Percentiles rank a stretch among this genome's conserved stretches.
These are phyloP conservation scores for Macrophomina tecta DNA, from an alignment of 2,329 filamentous ascomycete genomes.

Conservation along the genomic window DNA sequence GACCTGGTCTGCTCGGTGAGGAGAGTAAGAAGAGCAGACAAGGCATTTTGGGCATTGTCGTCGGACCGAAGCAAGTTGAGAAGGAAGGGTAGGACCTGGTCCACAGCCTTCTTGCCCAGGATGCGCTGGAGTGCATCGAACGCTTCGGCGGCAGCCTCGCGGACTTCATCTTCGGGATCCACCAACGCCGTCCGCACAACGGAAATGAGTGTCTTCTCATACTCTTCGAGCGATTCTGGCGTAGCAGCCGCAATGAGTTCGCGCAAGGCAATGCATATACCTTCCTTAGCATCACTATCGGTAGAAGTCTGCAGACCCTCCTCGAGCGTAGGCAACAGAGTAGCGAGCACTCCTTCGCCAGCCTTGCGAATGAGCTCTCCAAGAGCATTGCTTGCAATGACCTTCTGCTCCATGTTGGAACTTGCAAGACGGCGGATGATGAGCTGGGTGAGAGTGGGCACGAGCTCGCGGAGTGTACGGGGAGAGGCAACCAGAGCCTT, in stretches of 20 bases:
- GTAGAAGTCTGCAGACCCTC: conserved; percentile 83
- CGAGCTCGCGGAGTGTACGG: conserved; percentile 89
- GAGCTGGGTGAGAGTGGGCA: conserved; percentile 91
- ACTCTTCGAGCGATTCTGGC: conserved; percentile 86
- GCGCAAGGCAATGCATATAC: conserved; percentile 93
- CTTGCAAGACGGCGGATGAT: conserved; percentile 93
- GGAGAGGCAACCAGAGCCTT: conserved; percentile 94
- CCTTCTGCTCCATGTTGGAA: conserved; percentile 97
- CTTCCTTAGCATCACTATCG: conserved; percentile 92
- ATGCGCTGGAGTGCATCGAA: conserved; percentile 95
- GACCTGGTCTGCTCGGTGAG: conserved; percentile 92
- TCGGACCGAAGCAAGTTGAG: conserved; percentile 88
- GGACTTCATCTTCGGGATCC: conserved; percentile 85
- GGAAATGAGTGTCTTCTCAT: conserved; percentile 92
- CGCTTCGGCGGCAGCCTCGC: conserved; percentile 94
- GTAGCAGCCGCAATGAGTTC: conserved; percentile 92
- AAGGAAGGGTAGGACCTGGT: conserved; percentile 92
- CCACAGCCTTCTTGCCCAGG: conserved; percentile 90
- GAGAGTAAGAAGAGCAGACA: conserved; percentile 89
- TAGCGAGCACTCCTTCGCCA: conserved; percentile 89
- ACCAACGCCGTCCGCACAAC: conserved; percentile 92
- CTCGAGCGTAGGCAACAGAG: conserved; percentile 86
- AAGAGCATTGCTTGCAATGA: conserved; percentile 95
- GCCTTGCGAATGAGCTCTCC: conserved; percentile 97
- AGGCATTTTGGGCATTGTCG: conserved; percentile 85